phyloP scores from a whole-genome alignment of 2,329 filamentous ascomycete genomes.

The Cordyceps pruinosa region DNA sequence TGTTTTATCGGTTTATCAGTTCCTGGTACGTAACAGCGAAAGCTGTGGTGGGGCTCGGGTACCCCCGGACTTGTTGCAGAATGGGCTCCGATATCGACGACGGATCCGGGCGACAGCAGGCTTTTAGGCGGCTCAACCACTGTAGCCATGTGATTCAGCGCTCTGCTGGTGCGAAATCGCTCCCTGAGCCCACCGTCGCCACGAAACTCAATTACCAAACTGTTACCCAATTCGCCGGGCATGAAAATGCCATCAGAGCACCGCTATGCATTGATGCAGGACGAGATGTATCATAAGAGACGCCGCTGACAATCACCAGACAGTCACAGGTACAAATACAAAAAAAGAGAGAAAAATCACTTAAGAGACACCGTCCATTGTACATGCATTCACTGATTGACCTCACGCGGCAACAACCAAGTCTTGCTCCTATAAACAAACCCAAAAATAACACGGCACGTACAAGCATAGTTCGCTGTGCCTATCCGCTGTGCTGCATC shows the following conservation, averaged over 20 bases:
- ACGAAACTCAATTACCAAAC: slow-evolving; percentile 3
- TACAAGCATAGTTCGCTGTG: slow-evolving; percentile 1
- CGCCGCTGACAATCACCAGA: not conserved
- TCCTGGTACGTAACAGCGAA: slow-evolving; percentile 13
- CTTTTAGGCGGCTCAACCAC: not conserved
- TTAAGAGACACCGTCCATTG: not conserved
- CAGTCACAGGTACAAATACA: not conserved
- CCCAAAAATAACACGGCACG: slow-evolving; percentile 5
- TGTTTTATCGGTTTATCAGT: slow-evolving; percentile 12
- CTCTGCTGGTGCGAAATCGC: not conserved
- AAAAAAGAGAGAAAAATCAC: not conserved
- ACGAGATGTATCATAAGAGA: not conserved
- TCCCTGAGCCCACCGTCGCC: not conserved
- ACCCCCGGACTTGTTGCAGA: slow-evolving; percentile 15
- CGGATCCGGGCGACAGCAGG: slow-evolving; percentile 7
- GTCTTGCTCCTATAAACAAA: slow-evolving; percentile 6
- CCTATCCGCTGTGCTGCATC: slow-evolving; percentile 6
- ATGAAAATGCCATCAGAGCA: no score
- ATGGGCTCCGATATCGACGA: slow-evolving; percentile 4
- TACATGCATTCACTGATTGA: slow-evolving; percentile 1
- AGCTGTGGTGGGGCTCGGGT: slow-evolving; percentile 21
- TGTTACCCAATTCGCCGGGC: not conserved
- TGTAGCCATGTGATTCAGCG: not conserved
- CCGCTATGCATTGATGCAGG: no score
- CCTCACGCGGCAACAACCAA: not conserved